Conservation (phyloP, 2,329 filamentous ascomycete genomes). For the Neofusicoccum kwambonambiense region DNA sequence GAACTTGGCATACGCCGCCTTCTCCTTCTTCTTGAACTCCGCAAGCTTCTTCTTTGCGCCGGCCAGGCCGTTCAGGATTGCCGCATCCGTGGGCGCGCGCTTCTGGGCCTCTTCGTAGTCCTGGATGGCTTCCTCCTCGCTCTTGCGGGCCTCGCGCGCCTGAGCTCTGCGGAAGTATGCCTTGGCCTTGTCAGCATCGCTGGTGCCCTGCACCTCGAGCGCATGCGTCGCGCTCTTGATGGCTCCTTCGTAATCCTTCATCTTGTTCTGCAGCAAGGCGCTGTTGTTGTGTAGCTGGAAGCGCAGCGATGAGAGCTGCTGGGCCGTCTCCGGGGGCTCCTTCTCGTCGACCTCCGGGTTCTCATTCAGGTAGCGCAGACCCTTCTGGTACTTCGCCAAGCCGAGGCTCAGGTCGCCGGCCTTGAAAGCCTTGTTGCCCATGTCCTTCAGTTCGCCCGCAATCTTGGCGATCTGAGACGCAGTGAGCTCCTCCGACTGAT, state of each 20-base stretch:
- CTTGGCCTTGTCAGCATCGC: slow-evolving; percentile 82
- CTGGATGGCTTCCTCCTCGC: slow-evolving; percentile 70
- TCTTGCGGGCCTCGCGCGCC: slow-evolving; percentile 73
- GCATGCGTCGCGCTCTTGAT: slow-evolving; percentile 70
- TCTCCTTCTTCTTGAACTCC: slow-evolving; percentile 80
- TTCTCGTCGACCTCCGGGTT: slow-evolving; percentile 70
- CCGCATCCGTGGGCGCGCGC: slow-evolving; percentile 66
- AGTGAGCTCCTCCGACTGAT: slow-evolving; percentile 66
- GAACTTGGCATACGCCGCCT: slow-evolving; percentile 79
- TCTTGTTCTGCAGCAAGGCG: slow-evolving; percentile 81
- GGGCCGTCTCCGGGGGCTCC: slow-evolving; percentile 53
- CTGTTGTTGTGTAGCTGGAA: slow-evolving; percentile 88
- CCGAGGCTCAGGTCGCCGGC: slow-evolving; percentile 66
- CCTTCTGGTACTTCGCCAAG: slow-evolving; percentile 93
- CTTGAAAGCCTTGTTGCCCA: slow-evolving; percentile 93
- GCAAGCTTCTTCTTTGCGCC: slow-evolving; percentile 74
- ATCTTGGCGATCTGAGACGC: slow-evolving; percentile 73
- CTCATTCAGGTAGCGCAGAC: slow-evolving; percentile 82
- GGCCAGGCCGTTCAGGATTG: slow-evolving; percentile 71
- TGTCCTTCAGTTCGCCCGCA: slow-evolving; percentile 81
- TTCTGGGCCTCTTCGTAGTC: slow-evolving; percentile 46
- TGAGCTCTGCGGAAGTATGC: slow-evolving; percentile 79
- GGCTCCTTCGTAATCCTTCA: slow-evolving; percentile 68
- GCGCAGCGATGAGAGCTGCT: slow-evolving; percentile 69
- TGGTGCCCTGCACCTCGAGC: slow-evolving; percentile 61